Conservation (phyloP, 2,329 filamentous ascomycete species). For the Fonsecaea nubica region DNA sequence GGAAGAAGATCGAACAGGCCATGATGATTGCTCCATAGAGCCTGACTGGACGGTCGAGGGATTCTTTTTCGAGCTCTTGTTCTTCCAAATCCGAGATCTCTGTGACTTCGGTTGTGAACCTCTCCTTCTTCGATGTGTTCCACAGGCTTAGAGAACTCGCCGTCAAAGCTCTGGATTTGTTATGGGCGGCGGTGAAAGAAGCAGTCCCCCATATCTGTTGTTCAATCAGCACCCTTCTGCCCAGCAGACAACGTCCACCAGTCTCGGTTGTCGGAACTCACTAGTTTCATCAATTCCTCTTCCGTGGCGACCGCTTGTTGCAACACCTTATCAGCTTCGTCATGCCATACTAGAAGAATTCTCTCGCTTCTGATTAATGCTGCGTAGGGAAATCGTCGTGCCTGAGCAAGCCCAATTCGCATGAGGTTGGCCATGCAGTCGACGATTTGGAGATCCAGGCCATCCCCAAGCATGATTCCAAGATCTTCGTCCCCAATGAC, state of each 20-base stretch:
- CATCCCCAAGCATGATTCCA: constrained; percentile 53
- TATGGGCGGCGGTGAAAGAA: constrained; percentile 24
- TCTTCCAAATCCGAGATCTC: constrained; percentile 32
- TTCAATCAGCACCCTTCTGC: constrained; percentile 29
- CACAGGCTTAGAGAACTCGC: constrained; percentile 31
- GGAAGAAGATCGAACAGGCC: constrained; percentile 69
- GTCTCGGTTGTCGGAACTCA: constrained; percentile 30
- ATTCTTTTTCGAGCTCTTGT: constrained; percentile 34
- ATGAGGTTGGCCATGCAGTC: constrained; percentile 52
- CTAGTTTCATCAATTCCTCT: constrained; percentile 33
- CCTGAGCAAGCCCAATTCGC: constrained; percentile 47
- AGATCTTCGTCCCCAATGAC: constrained; percentile 48
- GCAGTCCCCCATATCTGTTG: constrained; percentile 28
- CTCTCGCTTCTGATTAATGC: constrained; percentile 53
- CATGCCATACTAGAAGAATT: constrained; percentile 54
- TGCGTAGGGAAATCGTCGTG: constrained; percentile 54
- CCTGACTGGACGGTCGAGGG: constrained; percentile 32
- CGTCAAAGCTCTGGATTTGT: constrained; percentile 32
- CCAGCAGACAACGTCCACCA: constrained; percentile 28
- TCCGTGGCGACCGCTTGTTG: constrained; percentile 44
- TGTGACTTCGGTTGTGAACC: constrained; percentile 29
- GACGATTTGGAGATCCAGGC: constrained; percentile 55
- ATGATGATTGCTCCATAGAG: constrained; percentile 55
- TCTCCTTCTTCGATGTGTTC: constrained; percentile 27
- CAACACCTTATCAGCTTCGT: constrained; percentile 51